Base-by-base conservation (phyloP, 2,329 filamentous ascomycete species). In the Microcyclospora pomicola region DNA sequence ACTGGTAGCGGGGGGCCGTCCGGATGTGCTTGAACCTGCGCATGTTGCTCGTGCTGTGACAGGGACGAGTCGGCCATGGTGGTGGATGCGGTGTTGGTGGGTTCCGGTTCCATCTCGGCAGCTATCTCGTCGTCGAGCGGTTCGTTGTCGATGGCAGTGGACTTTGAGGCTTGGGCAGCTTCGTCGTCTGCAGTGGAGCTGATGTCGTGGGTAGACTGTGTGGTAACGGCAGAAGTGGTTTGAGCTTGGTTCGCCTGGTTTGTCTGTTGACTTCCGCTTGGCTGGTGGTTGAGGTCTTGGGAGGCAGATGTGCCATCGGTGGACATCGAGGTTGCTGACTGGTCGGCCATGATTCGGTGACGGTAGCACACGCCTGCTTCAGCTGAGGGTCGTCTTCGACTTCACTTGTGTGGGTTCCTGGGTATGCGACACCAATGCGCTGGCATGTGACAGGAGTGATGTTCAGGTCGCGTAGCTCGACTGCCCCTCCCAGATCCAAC, bases 11-110 rank as follows among this genome's bases (percentile, higher is more conserved):
- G 75, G 31, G 77, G 52, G 38, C 55, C 53, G 39, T 28, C 16
- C 49, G 44, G 36, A 38, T 27, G 81, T 91, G n/a, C 80, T 80
- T 62, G 95, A 86, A 61, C 94, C 94, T 56, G 83, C 81, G 36
- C 77, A 78, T 2, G 80, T 75, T 44, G 80, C 63, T 52, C 72
- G 72, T 30, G 36, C 38, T 19, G 43, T 31, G 73, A n/a, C n/a
- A n/a, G n/a, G n/a, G n/a, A n/a, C n/a, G n/a, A n/a, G n/a, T n/a
- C n/a, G n/a, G n/a, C n/a, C n/a, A n/a, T n/a, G n/a, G n/a, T n/a
- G n/a, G n/a, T n/a, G n/a, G n/a, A n/a, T n/a, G 38, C 27, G 31
- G 38, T 28, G 29, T 59, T 39, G 81, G 77, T 31, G 65, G 58
- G 5, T 30, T 38, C 29, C 27, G 39, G 34, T 19, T 50, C 48